Conservation (phyloP, 208 protist species). For the Trypanosoma conorhini region DNA sequence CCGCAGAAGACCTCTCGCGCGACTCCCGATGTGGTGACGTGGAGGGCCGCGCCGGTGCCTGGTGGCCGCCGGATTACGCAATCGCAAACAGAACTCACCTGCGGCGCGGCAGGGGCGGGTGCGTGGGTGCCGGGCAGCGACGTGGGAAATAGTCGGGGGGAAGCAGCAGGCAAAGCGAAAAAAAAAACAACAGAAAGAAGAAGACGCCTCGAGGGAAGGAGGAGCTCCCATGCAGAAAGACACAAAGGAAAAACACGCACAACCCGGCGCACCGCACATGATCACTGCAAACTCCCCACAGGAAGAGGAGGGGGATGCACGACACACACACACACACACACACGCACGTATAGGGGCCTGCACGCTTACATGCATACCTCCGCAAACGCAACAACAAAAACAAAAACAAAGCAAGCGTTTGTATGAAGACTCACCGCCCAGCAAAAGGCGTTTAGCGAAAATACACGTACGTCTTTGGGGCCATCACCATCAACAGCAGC, state of each 20-base stretch:
- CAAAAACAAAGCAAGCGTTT: neutral
- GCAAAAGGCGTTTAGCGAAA: slow-evolving; percentile 4
- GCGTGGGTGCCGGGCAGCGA: too few relatives aligned
- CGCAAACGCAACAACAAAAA: neutral
- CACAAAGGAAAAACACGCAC: neutral
- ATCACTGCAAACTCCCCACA: neutral
- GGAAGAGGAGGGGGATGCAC: neutral
- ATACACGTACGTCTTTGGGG: slow-evolving; percentile 37
- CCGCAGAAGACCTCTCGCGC: neutral
- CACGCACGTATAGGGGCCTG: neutral
- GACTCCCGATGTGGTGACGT: neutral
- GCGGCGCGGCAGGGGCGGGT: too few relatives aligned
- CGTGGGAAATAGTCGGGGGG: too few relatives aligned
- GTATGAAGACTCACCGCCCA: neutral
- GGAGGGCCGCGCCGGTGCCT: too few relatives aligned
- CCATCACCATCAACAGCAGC: slow-evolving; percentile 49
- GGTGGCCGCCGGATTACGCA: too few relatives aligned
- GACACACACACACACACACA: neutral
- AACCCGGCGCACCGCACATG: neutral
- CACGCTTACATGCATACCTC: neutral
- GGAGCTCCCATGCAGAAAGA: neutral
- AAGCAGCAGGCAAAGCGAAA: neutral
- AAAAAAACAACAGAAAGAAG: neutral
- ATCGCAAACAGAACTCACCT: too few relatives aligned
- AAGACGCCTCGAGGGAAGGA: too few relatives aligned